Percentiles rank a stretch among this genome's conserved stretches.
Evolutionary conservation across 176 grass and related monocot species (phyloP).

Genomic region (Aechmea fasciata): DNA sequence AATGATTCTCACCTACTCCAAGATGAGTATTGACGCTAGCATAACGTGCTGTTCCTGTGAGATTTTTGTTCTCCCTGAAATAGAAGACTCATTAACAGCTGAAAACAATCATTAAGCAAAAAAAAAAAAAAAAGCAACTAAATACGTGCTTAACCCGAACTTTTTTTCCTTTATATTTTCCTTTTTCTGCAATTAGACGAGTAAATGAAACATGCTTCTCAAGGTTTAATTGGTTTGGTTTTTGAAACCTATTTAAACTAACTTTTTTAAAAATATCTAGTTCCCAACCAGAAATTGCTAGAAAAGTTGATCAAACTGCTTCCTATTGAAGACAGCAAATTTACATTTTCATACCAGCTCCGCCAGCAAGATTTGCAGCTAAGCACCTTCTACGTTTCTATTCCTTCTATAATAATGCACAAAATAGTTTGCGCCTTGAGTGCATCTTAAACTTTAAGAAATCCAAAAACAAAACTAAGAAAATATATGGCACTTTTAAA

Average conservation of each 20-base stretch:
- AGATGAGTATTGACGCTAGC: slow-evolving; percentile 63
- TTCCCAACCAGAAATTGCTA: no score
- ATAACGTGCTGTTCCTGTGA: slow-evolving; percentile 60
- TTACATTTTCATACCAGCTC: not conserved
- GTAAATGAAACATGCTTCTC: no score
- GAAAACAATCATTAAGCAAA: not conserved
- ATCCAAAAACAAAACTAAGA: not conserved
- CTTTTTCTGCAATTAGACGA: no score
- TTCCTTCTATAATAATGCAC: not conserved
- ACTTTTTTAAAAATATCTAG: no score
- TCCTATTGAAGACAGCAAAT: not conserved
- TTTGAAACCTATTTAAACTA: no score
- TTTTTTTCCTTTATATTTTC: no score
- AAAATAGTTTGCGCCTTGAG: not conserved
- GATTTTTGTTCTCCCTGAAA: slow-evolving; percentile 55
- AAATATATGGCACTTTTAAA: not conserved
- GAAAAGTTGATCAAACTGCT: not conserved
- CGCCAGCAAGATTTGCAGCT: not conserved
- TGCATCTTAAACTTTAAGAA: not conserved
- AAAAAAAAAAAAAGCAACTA: not conserved
- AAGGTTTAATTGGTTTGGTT: no score
- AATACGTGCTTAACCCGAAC: not conserved
- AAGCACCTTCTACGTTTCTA: not conserved
- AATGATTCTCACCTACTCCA: slow-evolving; percentile 41
- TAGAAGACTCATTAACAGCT: not conserved